Evolutionary conservation across 108 stramenopile species (phyloP), one percentile per base, ranked within the genome.

Genomic region (Ochromonas danica): DNA sequence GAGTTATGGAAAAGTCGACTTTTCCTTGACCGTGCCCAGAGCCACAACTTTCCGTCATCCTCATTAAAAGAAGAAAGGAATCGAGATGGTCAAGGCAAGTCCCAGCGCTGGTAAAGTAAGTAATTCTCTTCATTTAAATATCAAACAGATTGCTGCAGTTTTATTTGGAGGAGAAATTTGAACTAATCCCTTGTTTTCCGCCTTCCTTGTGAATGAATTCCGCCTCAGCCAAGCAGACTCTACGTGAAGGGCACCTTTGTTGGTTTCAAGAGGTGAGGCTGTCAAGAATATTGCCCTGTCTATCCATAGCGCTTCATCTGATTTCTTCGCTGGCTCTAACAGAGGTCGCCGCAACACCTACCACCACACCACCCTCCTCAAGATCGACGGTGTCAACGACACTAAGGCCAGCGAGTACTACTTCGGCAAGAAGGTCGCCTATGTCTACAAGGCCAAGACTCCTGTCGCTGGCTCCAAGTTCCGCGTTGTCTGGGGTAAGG

Each of bases 401-500:
- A 95, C 92, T 87, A 89, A 93, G 71, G 95, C 91, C 28, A 90
- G 91, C 45, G 86, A 93, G 41, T 99, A 97, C 83, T 99, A 99
- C 92, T 87, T 96, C 41, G 98, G 98, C 63, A 99, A 99, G 92
- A 90, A 91, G 62, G 87, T 98, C 62, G 98, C 97, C 38, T 99
- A 95, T 89, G 96, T 99, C 83, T 98, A 97, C 91, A 98, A 97
- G 94, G 86, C 61, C 31, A 40, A 2, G 28, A 10, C 1, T 63
- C 41, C 63, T 63, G n/a, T 14, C 42, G 1, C 62, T 40, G 80
- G 88, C 45, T 0, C 86, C 80, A 96, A 96, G 86, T 97, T 94
- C 92, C 90, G 96, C 72, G 96, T 96, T 62, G 96, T 95, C 79
- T 99, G 98, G 98, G 98, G 98, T 70, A 93, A 92, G 81, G 96